Evolutionary conservation across 2,329 filamentous ascomycete species (phyloP).

Genomic region (Phialophora macrospora): DNA sequence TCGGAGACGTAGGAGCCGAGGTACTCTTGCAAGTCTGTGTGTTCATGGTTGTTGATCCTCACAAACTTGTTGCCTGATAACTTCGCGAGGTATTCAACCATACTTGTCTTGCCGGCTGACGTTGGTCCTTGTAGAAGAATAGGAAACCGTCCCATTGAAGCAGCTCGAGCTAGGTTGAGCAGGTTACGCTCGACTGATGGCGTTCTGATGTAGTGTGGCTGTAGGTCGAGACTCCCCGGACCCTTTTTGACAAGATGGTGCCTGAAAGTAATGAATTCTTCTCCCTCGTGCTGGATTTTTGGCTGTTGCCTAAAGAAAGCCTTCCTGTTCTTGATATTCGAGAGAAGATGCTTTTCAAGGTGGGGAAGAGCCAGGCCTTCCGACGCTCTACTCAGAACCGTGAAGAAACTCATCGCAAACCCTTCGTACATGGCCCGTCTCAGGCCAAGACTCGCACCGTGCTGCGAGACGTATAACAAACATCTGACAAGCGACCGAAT

Average conservation of each 20-base stretch:
- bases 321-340: constrained; percentile 69
- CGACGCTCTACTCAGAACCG: constrained; percentile 80
- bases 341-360: constrained; percentile 79
- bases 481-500: constrained; percentile 90
- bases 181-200: constrained; percentile 94
- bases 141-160: constrained; percentile 88
- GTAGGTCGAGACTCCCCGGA: constrained; percentile 66
- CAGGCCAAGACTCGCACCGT: constrained; percentile 81
- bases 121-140: constrained; percentile 96
- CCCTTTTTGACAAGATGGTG: constrained; percentile 93
- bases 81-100: constrained; percentile 98
- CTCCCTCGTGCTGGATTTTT: constrained; percentile 75
- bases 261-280: constrained; percentile 79
- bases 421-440: constrained; percentile 89
- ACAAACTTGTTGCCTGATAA: constrained; percentile 96
- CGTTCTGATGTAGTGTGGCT: constrained; percentile 93
- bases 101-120: constrained; percentile 96
- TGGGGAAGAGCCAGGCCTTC: constrained; percentile 78
- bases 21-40: constrained; percentile 97
- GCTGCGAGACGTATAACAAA: constrained; percentile 83
- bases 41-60: constrained; percentile 98
- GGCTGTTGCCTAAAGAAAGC: constrained; percentile 79
- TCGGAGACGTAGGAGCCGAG: constrained; percentile 91
- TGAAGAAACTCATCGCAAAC: constrained; percentile 97
- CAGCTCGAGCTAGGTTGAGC: constrained; percentile 89